Percentiles rank a stretch among this genome's conserved stretches.
Evolutionary conservation across 2,329 filamentous ascomycete genomes (phyloP).

Genomic region (Claviceps sp.): DNA sequence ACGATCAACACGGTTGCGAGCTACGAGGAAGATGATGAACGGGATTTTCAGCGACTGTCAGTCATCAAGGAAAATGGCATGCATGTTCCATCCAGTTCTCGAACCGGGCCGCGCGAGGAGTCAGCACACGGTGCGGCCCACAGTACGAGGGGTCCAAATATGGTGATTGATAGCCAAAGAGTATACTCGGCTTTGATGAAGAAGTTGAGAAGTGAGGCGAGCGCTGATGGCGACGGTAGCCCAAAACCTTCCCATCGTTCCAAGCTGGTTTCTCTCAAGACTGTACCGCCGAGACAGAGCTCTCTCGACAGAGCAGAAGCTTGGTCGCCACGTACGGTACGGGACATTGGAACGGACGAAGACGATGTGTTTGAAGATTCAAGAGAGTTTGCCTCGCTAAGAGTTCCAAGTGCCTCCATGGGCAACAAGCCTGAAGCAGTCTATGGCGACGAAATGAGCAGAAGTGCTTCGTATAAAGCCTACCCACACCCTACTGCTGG

Average conservation of each 20-base stretch:
- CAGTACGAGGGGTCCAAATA: conserved; percentile 9
- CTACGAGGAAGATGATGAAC: conserved; percentile 24
- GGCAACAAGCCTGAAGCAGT: neutral
- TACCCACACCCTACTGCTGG: conserved; percentile 7
- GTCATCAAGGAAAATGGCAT: conserved; percentile 46
- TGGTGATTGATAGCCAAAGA: conserved; percentile 38
- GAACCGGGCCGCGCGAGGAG: neutral
- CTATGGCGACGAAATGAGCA: neutral
- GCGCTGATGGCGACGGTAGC: conserved; percentile 5
- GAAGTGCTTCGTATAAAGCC: conserved; percentile 1
- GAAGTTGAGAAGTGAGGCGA: conserved; percentile 29
- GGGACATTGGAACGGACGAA: conserved; percentile 20
- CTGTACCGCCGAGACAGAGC: conserved; percentile 7
- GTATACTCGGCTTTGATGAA: conserved; percentile 54
- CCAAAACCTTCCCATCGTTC: neutral
- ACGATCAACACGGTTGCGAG: conserved; percentile 40
- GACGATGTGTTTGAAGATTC: conserved; percentile 18
- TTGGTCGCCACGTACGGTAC: conserved; percentile 18
- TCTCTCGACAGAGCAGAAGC: conserved; percentile 7
- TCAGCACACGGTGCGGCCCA: neutral
- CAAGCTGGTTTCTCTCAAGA: neutral
- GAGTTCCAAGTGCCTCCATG: neutral
- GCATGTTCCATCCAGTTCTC: conserved; percentile 24
- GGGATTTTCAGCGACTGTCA: conserved; percentile 45
- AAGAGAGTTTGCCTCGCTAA: conserved; percentile 1